Evolutionary conservation across 768 basidiomycete species (phyloP).

Genomic region (Trametes meyenii): DNA sequence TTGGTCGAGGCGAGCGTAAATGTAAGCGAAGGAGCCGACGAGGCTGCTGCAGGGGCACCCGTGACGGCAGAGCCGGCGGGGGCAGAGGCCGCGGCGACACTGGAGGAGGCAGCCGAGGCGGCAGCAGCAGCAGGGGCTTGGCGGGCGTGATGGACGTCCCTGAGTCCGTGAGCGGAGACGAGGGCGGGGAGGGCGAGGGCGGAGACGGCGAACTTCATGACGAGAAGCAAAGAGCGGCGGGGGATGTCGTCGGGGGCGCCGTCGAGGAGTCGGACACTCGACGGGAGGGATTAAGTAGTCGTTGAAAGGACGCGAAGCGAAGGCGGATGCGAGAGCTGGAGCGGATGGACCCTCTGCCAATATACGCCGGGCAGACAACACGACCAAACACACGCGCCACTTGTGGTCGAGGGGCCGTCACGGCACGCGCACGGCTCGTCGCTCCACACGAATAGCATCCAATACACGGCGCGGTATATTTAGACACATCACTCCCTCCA

Average conservation of each 20-base stretch:
- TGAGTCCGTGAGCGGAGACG: slow-evolving; percentile 42
- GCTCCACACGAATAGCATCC: slow-evolving; percentile 23
- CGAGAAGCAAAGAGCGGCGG: slow-evolving; percentile 16
- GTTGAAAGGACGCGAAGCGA: background rate
- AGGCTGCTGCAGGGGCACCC: background rate
- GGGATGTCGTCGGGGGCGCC: slow-evolving; percentile 4
- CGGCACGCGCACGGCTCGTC: background rate
- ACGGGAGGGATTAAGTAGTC: background rate
- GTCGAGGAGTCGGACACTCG: slow-evolving; percentile 12
- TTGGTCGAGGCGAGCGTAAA: slow-evolving; percentile 35
- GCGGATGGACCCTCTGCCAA: background rate
- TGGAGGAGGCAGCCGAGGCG: background rate
- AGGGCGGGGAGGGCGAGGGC: slow-evolving; percentile 41
- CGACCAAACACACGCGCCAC: slow-evolving; percentile 18
- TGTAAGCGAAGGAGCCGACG: slow-evolving; percentile 28
- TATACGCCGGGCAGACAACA: slow-evolving; percentile 13
- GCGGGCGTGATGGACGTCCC: slow-evolving; percentile 28
- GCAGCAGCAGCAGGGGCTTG: slow-evolving; percentile 26
- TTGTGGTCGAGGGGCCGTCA: background rate
- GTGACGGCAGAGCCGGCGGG: slow-evolving; percentile 24
- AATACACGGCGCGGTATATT: slow-evolving; percentile 14
- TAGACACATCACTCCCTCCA: slow-evolving; percentile 8
- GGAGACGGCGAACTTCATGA: slow-evolving; percentile 37
- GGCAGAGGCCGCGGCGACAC: slow-evolving; percentile 22
- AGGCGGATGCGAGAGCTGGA: background rate